Percentiles rank a stretch among this genome's conserved stretches.
phyloP scores from a whole-genome alignment of 441 rosid genomes.

The Lepidium campestre region DNA sequence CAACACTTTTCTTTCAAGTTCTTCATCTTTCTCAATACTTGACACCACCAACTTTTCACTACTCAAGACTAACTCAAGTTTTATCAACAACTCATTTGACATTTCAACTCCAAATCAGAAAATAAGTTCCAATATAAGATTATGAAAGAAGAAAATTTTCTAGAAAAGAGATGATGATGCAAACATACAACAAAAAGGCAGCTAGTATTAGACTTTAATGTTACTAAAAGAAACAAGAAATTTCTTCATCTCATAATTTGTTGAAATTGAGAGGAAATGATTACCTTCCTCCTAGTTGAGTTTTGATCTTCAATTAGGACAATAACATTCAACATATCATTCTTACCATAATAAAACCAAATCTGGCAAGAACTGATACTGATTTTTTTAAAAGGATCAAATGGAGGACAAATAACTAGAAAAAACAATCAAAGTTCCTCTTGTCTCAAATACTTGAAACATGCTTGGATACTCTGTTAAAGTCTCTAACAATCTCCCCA shows the following conservation, averaged over 20 bases:
- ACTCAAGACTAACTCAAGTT: not conserved
- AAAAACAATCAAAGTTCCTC: not conserved
- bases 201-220: conserved; percentile 1
- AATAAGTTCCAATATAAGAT: not conserved
- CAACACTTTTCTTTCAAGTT: not conserved
- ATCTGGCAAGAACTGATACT: conserved; percentile 1
- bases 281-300: conserved; percentile 9
- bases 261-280: not conserved
- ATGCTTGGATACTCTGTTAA: no score
- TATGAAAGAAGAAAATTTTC: not conserved
- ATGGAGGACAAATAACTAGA: not conserved
- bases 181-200: conserved; percentile 3
- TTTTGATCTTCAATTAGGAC: conserved; percentile 8
- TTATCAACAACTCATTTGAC: not conserved
- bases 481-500: no score
- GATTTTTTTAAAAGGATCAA: conserved; percentile 5
- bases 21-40: not conserved
- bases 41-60: conserved; percentile 8
- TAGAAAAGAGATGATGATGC: not conserved
- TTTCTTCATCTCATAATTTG: not conserved
- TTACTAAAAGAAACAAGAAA: not conserved
- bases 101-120: not conserved
- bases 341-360: conserved; percentile 26
- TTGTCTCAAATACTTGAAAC: no score
- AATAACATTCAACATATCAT: not conserved